Percentiles rank a stretch among this genome's conserved stretches.
Conservation (phyloP, 2,329 filamentous ascomycete species). For the Colletotrichum echinochloae region DNA sequence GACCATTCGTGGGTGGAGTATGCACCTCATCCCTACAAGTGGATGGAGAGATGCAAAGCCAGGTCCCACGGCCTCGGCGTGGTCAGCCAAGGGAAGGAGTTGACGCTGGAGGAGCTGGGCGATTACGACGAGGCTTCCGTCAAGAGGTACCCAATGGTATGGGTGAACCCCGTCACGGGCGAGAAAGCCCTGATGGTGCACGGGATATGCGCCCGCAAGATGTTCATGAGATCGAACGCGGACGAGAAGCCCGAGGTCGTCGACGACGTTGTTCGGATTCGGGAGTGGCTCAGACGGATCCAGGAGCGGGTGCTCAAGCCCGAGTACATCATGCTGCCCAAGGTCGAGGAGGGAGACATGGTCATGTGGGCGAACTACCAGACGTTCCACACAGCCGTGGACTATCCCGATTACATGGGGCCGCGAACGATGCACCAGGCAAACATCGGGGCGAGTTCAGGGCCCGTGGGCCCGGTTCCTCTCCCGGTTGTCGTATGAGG, state of each 20-base stretch:
- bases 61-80: constrained; percentile 56
- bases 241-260: constrained; percentile 51
- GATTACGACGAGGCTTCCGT: constrained; percentile 51
- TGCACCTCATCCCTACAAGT: constrained; percentile 57
- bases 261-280: constrained; percentile 54
- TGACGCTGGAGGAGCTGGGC: constrained; percentile 52
- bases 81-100: constrained; percentile 53
- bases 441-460: constrained; percentile 52
- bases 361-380: constrained; percentile 59
- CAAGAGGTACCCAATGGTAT: constrained; percentile 60
- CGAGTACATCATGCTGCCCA: constrained; percentile 56
- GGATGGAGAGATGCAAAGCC: constrained; percentile 56
- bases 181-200: constrained; percentile 59
- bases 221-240: constrained; percentile 52
- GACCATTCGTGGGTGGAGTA: constrained; percentile 61
- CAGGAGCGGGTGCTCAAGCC: constrained; percentile 56
- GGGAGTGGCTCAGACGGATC: constrained; percentile 50
- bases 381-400: constrained; percentile 57
- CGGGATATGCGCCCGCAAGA: constrained; percentile 52
- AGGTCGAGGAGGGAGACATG: constrained; percentile 56
- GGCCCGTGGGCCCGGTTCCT: constrained; percentile 22
- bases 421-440: constrained; percentile 60
- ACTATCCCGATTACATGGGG: constrained; percentile 54
- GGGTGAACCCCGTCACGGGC: constrained; percentile 57
- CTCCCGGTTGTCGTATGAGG: constrained; percentile 4